Percentiles rank a stretch among this genome's conserved stretches.
These are phyloP conservation scores for Hyphopichia wangnamkhiaoensis DNA, from an alignment of 1,139 yeast genomes.

Conservation along the genomic window DNA sequence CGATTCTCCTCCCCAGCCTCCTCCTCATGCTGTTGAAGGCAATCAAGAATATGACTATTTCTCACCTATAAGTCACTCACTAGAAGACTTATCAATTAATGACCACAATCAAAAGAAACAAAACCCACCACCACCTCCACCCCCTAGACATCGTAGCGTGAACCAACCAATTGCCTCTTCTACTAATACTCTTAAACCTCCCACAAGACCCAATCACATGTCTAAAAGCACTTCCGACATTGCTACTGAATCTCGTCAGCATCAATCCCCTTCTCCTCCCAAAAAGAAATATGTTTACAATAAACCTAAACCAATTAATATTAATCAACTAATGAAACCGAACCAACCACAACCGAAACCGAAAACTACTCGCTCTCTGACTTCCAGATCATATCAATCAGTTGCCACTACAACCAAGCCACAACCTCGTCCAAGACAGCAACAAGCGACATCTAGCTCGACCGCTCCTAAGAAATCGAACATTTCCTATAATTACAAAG, in stretches of 20 bases:
- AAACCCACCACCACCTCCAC: conserved; percentile 13
- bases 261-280: conserved; percentile 3
- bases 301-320: conserved; percentile 45
- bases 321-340: conserved; percentile 34
- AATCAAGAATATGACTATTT: conserved; percentile 2
- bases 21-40: too few relatives aligned
- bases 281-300: conserved; percentile 35
- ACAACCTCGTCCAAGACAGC: background rate
- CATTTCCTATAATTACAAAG: conserved; percentile 30
- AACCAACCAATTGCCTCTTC: background rate
- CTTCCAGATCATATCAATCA: too few relatives aligned
- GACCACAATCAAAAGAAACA: conserved; percentile 13
- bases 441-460: background rate
- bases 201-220: background rate
- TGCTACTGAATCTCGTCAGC: background rate
- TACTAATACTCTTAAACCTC: conserved; percentile 5
- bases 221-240: background rate
- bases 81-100: conserved; percentile 21
- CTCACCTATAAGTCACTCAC: conserved; percentile 11
- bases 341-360: conserved; percentile 22
- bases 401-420: too few relatives aligned
- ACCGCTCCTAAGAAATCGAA: conserved; percentile 13
- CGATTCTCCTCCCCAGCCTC: conserved; percentile 10
- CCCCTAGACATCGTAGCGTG: conserved; percentile 10
- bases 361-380: too few relatives aligned